These are phyloP conservation scores for Datura wrightii DNA, from an alignment of 257 asterid genomes.

Conservation along the genomic window DNA sequence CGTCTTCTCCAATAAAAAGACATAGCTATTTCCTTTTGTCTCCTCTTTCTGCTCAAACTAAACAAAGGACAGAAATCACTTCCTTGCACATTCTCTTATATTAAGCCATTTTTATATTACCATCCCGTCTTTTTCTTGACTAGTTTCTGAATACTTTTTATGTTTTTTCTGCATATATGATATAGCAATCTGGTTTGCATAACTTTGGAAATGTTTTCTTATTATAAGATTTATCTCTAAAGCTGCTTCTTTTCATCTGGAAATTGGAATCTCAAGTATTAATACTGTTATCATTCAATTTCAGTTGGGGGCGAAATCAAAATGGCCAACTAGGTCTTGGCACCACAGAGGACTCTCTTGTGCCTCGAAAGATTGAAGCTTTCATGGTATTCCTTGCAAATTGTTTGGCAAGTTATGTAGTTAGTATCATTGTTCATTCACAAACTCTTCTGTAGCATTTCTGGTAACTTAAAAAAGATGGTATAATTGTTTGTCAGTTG, in stretches of 20 bases:
- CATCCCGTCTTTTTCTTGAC: neutral
- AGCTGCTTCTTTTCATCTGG: conserved; percentile 25
- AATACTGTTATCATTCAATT: conserved; percentile 34
- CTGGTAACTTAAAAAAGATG: neutral
- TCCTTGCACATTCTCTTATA: conserved; percentile 14
- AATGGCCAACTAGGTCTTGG: conserved; percentile 99
- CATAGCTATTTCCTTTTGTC: neutral
- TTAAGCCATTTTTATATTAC: neutral
- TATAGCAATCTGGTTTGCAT: conserved; percentile 5
- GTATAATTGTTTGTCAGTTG: neutral
- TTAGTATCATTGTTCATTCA: conserved; percentile 1
- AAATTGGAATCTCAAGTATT: conserved; percentile 26
- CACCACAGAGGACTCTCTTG: conserved; percentile 85
- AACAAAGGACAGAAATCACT: neutral
- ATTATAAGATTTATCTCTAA: neutral
- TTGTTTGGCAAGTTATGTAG: conserved; percentile 24
- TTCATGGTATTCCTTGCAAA: conserved; percentile 66
- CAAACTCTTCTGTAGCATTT: conserved; percentile 18
- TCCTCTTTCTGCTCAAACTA: conserved; percentile 15
- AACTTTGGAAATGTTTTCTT: conserved; percentile 3
- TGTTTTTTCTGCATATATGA: conserved; percentile 19
- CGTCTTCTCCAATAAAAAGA: neutral
- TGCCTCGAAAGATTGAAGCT: conserved; percentile 84
- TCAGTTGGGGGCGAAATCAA: conserved; percentile 98
- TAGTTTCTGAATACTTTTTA: neutral